Evolutionary conservation across 208 protist genomes (phyloP).

Genomic region (Leishmania tropica): DNA sequence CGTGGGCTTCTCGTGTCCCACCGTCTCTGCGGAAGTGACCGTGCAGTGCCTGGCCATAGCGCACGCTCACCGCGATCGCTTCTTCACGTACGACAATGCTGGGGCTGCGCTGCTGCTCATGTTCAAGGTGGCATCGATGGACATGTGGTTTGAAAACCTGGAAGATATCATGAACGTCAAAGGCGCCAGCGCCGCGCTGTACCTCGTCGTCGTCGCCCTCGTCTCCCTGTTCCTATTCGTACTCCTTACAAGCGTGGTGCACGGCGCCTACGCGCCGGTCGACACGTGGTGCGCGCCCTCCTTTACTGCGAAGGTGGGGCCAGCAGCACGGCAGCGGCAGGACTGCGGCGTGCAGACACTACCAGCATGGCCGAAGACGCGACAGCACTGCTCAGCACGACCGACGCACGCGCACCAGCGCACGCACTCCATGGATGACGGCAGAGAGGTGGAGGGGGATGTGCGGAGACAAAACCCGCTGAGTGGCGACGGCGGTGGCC

Average conservation of each 20-base stretch:
- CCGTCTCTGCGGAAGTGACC: constrained; percentile 10
- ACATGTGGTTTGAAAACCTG: constrained; percentile 55
- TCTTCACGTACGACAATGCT: constrained; percentile 40
- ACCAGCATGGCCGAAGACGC: background rate
- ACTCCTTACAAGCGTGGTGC: constrained; percentile 14
- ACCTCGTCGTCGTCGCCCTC: constrained; percentile 32
- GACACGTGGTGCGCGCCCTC: constrained; percentile 12
- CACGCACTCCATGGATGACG: background rate
- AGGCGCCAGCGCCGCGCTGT: constrained; percentile 39
- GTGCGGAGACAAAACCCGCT: background rate
- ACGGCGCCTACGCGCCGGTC: constrained; percentile 20
- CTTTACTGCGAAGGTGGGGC: background rate
- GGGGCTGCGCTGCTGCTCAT: constrained; percentile 41
- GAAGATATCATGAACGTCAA: constrained; percentile 45
- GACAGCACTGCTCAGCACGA: background rate
- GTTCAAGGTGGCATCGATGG: constrained; percentile 39
- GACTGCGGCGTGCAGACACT: constrained; percentile 20
- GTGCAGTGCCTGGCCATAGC: constrained; percentile 20
- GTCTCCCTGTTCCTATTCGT: constrained; percentile 18
- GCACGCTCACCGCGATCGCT: constrained; percentile 8
- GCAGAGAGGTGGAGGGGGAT: background rate
- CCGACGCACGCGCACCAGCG: background rate
- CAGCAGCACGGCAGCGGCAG: constrained; percentile 13
- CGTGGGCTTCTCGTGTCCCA: constrained; percentile 11
- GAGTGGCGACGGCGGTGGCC: background rate